Evolutionary conservation across 495 filamentous ascomycete species (phyloP).

Genomic region (Sordaria brevicollis): DNA sequence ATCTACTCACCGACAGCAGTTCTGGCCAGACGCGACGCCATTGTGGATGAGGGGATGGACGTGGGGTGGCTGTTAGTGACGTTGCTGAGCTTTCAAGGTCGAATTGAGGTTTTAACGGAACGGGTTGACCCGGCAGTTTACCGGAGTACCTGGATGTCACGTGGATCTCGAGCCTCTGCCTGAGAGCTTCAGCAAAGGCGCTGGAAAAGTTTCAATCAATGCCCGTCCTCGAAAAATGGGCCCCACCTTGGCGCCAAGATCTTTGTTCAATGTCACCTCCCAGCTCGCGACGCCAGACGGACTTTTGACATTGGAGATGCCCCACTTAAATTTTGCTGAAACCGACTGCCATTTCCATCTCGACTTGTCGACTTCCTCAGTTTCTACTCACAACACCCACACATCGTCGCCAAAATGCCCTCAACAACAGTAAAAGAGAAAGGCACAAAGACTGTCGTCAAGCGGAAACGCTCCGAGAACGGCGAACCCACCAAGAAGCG

Average conservation of each 20-base stretch:
- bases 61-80: conserved; percentile 26
- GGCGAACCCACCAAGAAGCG: conserved; percentile 38
- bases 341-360: background rate
- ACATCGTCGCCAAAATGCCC: conserved; percentile 12
- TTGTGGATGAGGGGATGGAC: conserved; percentile 50
- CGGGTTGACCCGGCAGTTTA: conserved; percentile 19
- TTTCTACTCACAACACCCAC: background rate
- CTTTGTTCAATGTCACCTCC: background rate
- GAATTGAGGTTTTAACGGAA: conserved; percentile 44
- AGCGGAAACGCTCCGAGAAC: conserved; percentile 38
- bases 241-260: background rate
- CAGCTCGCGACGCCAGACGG: background rate
- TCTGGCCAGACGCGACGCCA: conserved; percentile 92
- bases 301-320: background rate
- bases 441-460: conserved; percentile 18
- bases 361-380: background rate
- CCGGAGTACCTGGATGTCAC: conserved; percentile 18
- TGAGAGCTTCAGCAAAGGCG: background rate
- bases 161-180: conserved; percentile 9
- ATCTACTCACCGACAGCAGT: conserved; percentile 71
- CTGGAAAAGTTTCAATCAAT: background rate
- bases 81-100: conserved; percentile 28
- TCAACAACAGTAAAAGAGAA: conserved; percentile 9
- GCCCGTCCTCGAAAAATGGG: background rate
- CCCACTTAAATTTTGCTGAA: conserved; percentile 21